Base-by-base conservation (phyloP, 2,329 filamentous ascomycete genomes). In the Capronia epimyces region DNA sequence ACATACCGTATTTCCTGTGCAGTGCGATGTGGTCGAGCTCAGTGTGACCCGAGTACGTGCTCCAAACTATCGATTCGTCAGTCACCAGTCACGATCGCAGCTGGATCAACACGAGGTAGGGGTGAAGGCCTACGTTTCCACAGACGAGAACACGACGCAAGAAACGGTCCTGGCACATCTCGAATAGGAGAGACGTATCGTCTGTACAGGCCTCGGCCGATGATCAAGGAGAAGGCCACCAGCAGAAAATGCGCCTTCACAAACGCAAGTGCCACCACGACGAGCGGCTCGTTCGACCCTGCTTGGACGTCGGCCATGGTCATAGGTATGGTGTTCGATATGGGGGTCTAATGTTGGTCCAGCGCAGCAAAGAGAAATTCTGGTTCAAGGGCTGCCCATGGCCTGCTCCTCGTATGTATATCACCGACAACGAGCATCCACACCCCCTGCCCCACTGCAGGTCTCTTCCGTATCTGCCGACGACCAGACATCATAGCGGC, bases 181-280 rank as follows among this genome's bases (percentile, higher is more conserved):
- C 64, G 60, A 46, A 72, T 65, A 1, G 70, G 61, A 4, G 67
- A 69, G 32, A 65, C 60, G 74, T 79, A 75, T 76, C 81, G 68
- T 41, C 49, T 57, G 46, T 57, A 57, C 43, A 53, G 29, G 31
- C 34, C 46, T 51, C 54, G 51, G 22, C 27, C 29, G 44, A 57
- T 24, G 22, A 57, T 22, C 3, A 42, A 40, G 20, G 50, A 8
- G 6, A 57, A 43, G 7, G 45, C 32, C 3, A 57, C 18, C 18
- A 57, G 48, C n/a, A 57, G 32, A 24, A 57, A 46, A 49, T 57
- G 32, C n/a, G 40, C 47, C 32, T 53, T 53, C 15, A 50, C 43
- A 27, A 53, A 46, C 20, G 50, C 34, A 15, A 57, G 16, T n/a
- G 41, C 36, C 31, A 49, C 47, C 12, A 49, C 52, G 12, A 46